Evolutionary conservation across 2,329 filamentous ascomycete species (phyloP).

Genomic region (Hirsutella thompsonii): DNA sequence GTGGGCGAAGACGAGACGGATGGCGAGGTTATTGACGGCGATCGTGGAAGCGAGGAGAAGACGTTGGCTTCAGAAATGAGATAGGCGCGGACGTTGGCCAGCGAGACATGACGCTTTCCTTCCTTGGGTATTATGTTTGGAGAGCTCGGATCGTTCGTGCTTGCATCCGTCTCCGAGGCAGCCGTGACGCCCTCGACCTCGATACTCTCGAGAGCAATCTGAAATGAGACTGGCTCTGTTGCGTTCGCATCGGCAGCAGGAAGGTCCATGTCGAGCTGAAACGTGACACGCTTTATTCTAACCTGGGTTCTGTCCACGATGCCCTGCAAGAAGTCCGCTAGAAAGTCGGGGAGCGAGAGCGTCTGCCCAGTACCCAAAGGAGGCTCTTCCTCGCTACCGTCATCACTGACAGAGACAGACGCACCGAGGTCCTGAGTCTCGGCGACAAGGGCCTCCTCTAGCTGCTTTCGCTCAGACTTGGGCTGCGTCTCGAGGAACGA

Average conservation of each 20-base stretch:
- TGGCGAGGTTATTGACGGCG: constrained; percentile 35
- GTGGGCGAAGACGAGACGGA: constrained; percentile 43
- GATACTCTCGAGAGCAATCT: constrained; percentile 51
- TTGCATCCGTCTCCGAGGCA: constrained; percentile 5
- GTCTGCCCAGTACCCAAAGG: constrained; percentile 56
- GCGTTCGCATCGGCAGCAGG: constrained; percentile 29
- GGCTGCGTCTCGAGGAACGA: constrained; percentile 68
- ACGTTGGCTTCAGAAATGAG: constrained; percentile 55
- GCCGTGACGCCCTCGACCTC: constrained; percentile 54
- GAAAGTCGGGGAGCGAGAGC: constrained; percentile 55
- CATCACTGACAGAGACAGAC: constrained; percentile 46
- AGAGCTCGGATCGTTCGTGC: not conserved
- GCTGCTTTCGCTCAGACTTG: constrained; percentile 47
- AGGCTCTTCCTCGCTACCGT: constrained; percentile 46
- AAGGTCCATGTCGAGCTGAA: constrained; percentile 52
- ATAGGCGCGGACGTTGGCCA: constrained; percentile 51
- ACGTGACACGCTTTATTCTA: constrained; percentile 48
- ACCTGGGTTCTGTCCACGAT: constrained; percentile 61
- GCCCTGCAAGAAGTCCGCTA: constrained; percentile 61
- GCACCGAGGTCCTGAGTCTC: constrained; percentile 50
- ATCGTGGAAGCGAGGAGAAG: constrained; percentile 46
- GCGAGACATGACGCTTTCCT: constrained; percentile 50
- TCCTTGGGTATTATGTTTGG: constrained; percentile 35
- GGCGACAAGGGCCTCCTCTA: constrained; percentile 55
- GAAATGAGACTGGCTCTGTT: constrained; percentile 47